Conservation (phyloP, 805 yeast species). For the Candida sithepensis region DNA sequence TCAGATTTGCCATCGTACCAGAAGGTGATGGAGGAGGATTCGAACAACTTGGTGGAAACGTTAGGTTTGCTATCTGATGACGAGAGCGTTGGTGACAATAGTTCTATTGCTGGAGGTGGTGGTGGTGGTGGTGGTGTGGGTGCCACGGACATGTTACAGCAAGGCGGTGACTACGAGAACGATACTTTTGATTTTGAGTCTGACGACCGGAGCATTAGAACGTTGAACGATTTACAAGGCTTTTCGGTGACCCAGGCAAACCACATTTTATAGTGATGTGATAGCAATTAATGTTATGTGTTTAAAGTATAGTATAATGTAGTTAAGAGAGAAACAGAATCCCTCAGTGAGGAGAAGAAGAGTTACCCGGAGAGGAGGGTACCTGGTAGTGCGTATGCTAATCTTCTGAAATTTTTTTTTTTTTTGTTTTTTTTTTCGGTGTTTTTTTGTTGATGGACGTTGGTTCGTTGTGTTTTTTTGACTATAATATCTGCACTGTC, state of each 20-base stretch:
- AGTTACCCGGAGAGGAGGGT: too few relatives aligned
- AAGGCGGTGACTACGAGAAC: slow-evolving; percentile 1
- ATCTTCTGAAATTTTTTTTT: neutral
- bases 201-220: slow-evolving; percentile 10
- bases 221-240: slow-evolving; percentile 15
- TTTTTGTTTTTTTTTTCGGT: neutral
- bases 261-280: slow-evolving; percentile 1
- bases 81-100: slow-evolving; percentile 6
- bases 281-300: too few relatives aligned
- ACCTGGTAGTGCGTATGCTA: too few relatives aligned
- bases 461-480: neutral
- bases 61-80: slow-evolving; percentile 25
- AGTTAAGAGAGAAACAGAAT: too few relatives aligned
- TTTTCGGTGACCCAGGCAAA: slow-evolving; percentile 17
- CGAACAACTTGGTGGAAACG: slow-evolving; percentile 16
- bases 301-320: too few relatives aligned
- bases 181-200: neutral
- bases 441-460: neutral
- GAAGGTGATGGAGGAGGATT: slow-evolving; percentile 22
- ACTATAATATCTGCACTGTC: neutral
- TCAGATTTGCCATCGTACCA: slow-evolving; percentile 28
- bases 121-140: slow-evolving; percentile 6
- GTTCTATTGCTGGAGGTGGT: neutral
- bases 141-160: too few relatives aligned
- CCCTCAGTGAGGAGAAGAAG: too few relatives aligned